Conservation (phyloP, 495 filamentous ascomycete genomes). For the Emericellopsis terricola region DNA sequence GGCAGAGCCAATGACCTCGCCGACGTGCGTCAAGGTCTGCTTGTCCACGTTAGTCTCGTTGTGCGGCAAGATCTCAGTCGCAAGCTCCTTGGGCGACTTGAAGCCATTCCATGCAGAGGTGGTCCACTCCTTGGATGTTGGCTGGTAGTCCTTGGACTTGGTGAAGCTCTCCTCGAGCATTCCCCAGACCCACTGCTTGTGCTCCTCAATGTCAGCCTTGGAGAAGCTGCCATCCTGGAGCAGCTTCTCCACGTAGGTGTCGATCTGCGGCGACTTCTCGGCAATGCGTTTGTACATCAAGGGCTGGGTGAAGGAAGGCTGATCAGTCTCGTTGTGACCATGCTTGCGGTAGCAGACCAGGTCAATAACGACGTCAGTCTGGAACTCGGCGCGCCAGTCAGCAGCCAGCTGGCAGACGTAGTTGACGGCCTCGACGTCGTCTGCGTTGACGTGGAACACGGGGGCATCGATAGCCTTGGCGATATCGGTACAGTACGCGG, state of each 20-base stretch:
- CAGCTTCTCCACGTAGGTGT: conserved; percentile 78
- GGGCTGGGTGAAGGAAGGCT: conserved; percentile 98
- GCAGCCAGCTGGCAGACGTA: conserved; percentile 93
- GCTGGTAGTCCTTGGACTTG: conserved; percentile 93
- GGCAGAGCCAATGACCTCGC: conserved; percentile 48
- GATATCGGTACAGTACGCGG: conserved; percentile 97
- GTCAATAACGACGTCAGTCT: conserved; percentile 92
- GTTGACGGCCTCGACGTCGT: conserved; percentile 95
- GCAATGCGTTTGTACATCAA: conserved; percentile 97
- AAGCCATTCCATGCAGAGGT: conserved; percentile 97
- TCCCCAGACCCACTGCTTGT: conserved; percentile 99
- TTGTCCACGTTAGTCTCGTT: conserved; percentile 62
- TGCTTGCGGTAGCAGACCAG: conserved; percentile 98
- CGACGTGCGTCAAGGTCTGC: conserved; percentile 60
- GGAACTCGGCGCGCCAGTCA: conserved; percentile 96
- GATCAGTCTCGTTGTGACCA: conserved; percentile 98
- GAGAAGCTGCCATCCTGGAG: conserved; percentile 84
- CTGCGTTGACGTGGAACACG: conserved; percentile 97
- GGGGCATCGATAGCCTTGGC: conserved; percentile 97
- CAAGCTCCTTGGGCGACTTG: conserved; percentile 95
- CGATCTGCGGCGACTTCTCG: conserved; percentile 58
- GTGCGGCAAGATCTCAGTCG: conserved; percentile 86
- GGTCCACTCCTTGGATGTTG: conserved; percentile 92
- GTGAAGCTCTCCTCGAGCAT: conserved; percentile 96
- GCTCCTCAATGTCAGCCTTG: conserved; percentile 94